Evolutionary conservation across 805 yeast species (phyloP).

Genomic region (Teunomyces lycoperdinae): DNA sequence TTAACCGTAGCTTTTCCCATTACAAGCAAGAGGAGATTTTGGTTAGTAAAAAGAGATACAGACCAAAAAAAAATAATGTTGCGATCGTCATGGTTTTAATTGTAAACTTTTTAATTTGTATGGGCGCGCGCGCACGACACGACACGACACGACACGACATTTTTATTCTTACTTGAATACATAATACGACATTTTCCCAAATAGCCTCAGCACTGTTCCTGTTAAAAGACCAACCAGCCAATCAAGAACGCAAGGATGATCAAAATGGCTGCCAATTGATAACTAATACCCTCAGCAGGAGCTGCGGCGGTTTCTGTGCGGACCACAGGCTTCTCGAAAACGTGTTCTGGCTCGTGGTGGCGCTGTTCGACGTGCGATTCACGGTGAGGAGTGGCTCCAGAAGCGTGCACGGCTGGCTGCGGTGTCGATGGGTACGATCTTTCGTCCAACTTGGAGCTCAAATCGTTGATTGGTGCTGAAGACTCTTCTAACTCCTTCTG

Average conservation of each 20-base stretch:
- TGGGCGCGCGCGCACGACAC: neutral
- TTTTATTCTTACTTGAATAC: no score
- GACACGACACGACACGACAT: no score
- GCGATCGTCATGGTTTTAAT: no score
- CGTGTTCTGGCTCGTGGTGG: neutral
- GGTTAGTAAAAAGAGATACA: neutral
- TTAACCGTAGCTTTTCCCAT: constrained; percentile 17
- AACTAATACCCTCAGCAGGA: constrained; percentile 48
- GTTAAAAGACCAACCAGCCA: constrained; percentile 70
- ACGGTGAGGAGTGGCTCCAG: neutral
- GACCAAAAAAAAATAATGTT: no score
- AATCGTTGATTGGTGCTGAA: constrained; percentile 39
- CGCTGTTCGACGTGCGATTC: constrained; percentile 1
- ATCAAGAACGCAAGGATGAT: constrained; percentile 53
- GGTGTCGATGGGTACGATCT: constrained; percentile 17
- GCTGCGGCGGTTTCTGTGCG: constrained; percentile 13
- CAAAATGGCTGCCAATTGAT: constrained; percentile 50
- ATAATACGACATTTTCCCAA: no score
- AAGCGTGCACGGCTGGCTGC: constrained; percentile 8
- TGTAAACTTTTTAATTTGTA: neutral
- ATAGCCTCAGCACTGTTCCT: neutral
- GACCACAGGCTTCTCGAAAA: neutral
- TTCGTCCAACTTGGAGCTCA: constrained; percentile 46
- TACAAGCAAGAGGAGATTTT: neutral
- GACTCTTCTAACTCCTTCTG: constrained; percentile 38